These are phyloP conservation scores for Turnera subulata DNA, from an alignment of 345 rosid species.

Conservation along the genomic window DNA sequence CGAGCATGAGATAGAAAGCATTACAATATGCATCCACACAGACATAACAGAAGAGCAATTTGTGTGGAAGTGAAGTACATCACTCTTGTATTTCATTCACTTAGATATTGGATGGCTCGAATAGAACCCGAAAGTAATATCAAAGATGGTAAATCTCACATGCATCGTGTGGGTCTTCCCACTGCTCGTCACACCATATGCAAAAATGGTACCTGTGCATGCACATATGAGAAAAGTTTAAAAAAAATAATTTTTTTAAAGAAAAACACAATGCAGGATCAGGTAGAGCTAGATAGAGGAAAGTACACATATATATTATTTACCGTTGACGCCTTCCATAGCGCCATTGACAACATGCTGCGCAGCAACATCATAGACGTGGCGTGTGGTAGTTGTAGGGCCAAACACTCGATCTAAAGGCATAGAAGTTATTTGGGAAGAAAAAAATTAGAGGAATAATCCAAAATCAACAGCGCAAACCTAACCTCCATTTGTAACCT, in stretches of 20 bases:
- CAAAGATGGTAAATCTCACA: slow-evolving; percentile 47
- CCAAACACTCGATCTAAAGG: slow-evolving; percentile 89
- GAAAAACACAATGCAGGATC: slow-evolving; percentile 1
- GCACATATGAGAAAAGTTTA: slow-evolving; percentile 22
- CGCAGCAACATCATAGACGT: slow-evolving; percentile 95
- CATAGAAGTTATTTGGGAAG: slow-evolving; percentile 1
- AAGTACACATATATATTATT: slow-evolving; percentile 1
- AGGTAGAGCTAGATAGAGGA: slow-evolving; percentile 1
- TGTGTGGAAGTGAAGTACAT: not conserved
- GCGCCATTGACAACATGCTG: slow-evolving; percentile 94
- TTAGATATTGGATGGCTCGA: too few relatives aligned
- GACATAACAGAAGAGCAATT: not conserved
- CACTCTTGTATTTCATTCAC: not conserved
- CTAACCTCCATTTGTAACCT: too few relatives aligned
- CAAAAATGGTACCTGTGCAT: slow-evolving; percentile 86
- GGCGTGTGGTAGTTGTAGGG: slow-evolving; percentile 99
- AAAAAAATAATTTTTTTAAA: not conserved
- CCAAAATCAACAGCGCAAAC: too few relatives aligned
- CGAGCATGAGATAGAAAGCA: too few relatives aligned
- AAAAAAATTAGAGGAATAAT: not conserved
- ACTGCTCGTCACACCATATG: slow-evolving; percentile 99
- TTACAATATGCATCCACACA: not conserved
- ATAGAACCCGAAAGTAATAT: not conserved
- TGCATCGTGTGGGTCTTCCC: slow-evolving; percentile 99
- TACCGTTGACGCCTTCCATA: slow-evolving; percentile 97